A percentile compares a stretch with the other conserved stretches of the same genome.
phyloP scores from a whole-genome alignment of 305 asterid species.

The Fraxinus floribunda region DNA sequence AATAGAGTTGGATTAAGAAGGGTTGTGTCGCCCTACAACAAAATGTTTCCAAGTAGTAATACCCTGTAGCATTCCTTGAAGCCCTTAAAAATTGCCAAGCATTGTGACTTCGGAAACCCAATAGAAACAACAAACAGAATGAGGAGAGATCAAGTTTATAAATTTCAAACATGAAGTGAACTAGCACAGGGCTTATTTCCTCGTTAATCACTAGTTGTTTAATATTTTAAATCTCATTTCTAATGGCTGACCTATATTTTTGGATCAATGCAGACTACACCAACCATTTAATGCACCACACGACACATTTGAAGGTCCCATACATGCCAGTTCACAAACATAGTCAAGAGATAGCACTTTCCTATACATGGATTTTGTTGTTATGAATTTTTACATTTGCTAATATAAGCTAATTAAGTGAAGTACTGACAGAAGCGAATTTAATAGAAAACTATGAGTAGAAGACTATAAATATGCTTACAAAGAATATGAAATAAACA shows the following conservation, averaged over 20 bases:
- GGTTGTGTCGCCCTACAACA: constrained; percentile 1
- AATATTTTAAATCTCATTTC: background rate
- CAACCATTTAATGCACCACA: background rate
- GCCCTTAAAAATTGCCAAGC: constrained; percentile 4
- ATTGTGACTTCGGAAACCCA: background rate
- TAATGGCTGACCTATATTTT: background rate
- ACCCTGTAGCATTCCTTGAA: background rate
- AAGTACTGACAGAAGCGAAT: background rate
- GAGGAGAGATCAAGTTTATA: constrained; percentile 7
- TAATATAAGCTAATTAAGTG: background rate
- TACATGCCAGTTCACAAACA: background rate
- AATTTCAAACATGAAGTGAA: constrained; percentile 7
- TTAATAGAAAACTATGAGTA: background rate
- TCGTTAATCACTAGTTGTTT: background rate
- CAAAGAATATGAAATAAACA: constrained; percentile 22
- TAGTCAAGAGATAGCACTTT: background rate
- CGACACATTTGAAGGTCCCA: background rate
- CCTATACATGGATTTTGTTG: background rate
- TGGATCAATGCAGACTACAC: background rate
- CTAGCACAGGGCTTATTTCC: background rate
- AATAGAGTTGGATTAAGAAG: constrained; percentile 3
- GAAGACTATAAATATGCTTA: background rate
- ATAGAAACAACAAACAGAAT: background rate
- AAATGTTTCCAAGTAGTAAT: constrained; percentile 1
- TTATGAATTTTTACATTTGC: background rate